phyloP scores from a whole-genome alignment of 1,284 basidiomycete genomes.

The Cutaneotrichosporon mucoides region DNA sequence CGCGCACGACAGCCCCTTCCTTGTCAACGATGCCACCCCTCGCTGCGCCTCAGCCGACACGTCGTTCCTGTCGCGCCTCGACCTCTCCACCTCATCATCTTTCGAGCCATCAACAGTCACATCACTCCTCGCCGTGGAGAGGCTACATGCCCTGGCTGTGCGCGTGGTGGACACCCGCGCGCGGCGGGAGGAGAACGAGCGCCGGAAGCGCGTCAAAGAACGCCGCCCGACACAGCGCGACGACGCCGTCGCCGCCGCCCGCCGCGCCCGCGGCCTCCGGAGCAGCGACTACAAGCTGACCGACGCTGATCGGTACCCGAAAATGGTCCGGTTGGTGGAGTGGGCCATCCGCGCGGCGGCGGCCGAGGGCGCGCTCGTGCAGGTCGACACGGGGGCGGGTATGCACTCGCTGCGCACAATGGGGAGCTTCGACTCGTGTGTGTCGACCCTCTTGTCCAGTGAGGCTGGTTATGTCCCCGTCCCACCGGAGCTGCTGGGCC shows the following conservation, averaged over 20 bases:
- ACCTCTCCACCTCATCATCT: not conserved
- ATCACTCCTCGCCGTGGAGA: conserved; percentile 19
- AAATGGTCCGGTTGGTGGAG: conserved; percentile 22
- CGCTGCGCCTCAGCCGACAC: not conserved
- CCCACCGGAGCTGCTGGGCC: conserved; percentile 30
- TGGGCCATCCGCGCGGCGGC: conserved; percentile 30
- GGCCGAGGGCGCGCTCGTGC: conserved; percentile 32
- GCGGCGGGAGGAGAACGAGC: conserved; percentile 27
- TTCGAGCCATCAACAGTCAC: conserved; percentile 22
- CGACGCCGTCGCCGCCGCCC: conserved; percentile 16
- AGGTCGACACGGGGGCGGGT: conserved; percentile 12
- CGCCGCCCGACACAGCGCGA: conserved; percentile 17
- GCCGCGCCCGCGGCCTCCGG: not conserved
- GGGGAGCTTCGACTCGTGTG: not conserved
- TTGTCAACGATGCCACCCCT: not conserved
- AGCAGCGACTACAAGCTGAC: conserved; percentile 8
- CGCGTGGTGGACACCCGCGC: conserved; percentile 30
- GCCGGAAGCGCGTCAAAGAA: conserved; percentile 26
- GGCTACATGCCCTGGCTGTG: conserved; percentile 23
- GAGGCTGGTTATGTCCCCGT: conserved; percentile 34
- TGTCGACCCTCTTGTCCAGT: not conserved
- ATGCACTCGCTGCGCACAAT: not conserved
- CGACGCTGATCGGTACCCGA: conserved; percentile 16
- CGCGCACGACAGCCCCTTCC: not conserved
- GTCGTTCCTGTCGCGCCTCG: not conserved